Base-by-base conservation (phyloP, 1,284 basidiomycete species). In the Sphaerobolus stellatus region DNA sequence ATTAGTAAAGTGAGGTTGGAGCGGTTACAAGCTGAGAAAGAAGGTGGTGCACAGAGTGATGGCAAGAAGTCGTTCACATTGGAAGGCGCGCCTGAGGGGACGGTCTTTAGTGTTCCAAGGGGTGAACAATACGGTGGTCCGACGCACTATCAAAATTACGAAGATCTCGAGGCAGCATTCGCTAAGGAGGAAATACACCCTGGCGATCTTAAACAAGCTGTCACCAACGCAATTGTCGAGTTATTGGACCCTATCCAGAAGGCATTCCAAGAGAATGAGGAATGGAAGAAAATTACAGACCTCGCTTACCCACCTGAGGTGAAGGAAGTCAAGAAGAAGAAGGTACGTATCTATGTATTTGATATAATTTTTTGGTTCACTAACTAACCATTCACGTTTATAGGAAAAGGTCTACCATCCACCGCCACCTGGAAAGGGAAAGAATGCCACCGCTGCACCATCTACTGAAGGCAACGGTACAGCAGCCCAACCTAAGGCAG, bases 121-220 rank as follows among this genome's bases (percentile, higher is more conserved):
- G 85, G 82, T 53, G 85, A 84, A 61, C 92, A 94, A 69, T 89
- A 84, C 59, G 95, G 95, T n/a, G 93, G 47, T 0, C 74, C 86
- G 49, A 72, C 85, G 55, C 92, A 97, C 70, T 96, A 92, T 75
- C 62, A 64, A 43, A 75, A 73, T 6, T 94, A 86, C 69, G 75
- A 79, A 16, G 79, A 80, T 29, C 69, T 99, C 58, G 80, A 91
- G 68, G 74, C 77, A n/a, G 90, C 89, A 56, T 99, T 94, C 68
- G 82, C 74, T 28, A 79, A 77, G 54, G 89, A 87, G 71, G 81
- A 82, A 58, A 64, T 99, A 5, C 94, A 98, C 69, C 97, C 96
- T 1, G 87, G 86, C 28, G 97, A 98, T 69, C 74, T 99, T 63
- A 99, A 99, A 76, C 72, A 72, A 7, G 83, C 84, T 1, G 92